phyloP scores from a whole-genome alignment of 192 early-diverging fungal species.

The Coemansia sp. region DNA sequence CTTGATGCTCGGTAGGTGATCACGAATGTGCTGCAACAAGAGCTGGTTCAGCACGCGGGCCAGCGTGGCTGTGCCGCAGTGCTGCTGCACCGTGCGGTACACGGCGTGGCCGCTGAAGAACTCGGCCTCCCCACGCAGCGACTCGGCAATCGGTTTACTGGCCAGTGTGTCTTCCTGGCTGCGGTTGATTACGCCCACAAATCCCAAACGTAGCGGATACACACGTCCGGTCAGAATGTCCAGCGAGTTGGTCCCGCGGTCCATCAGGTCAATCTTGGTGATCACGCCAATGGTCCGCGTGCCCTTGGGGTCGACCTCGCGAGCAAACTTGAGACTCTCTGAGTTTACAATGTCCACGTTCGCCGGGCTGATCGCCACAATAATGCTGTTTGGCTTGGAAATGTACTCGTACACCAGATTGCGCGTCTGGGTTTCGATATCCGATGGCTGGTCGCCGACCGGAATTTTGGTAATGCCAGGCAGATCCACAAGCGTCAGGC shows the following conservation, averaged over 20 bases:
- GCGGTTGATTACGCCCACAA: conserved; percentile 80
- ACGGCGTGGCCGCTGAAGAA: conserved; percentile 73
- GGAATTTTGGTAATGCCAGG: conserved; percentile 79
- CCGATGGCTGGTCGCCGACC: conserved; percentile 76
- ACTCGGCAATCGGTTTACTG: conserved; percentile 70
- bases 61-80: conserved; percentile 72
- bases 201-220: conserved; percentile 75
- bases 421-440: conserved; percentile 80
- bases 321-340: conserved; percentile 82
- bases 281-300: conserved; percentile 76
- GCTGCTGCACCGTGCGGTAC: conserved; percentile 67
- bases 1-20: conserved; percentile 74
- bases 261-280: conserved; percentile 85
- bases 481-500: conserved; percentile 78
- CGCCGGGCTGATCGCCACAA: conserved; percentile 78
- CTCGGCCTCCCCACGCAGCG: conserved; percentile 63
- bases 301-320: conserved; percentile 80
- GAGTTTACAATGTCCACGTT: conserved; percentile 82
- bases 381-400: conserved; percentile 80
- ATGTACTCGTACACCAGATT: conserved; percentile 76
- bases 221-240: conserved; percentile 76
- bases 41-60: conserved; percentile 71
- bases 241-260: conserved; percentile 77
- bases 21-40: conserved; percentile 76
- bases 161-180: conserved; percentile 77